phyloP scores from a whole-genome alignment of 148 eudicot species.

The Diospyros kaki region DNA sequence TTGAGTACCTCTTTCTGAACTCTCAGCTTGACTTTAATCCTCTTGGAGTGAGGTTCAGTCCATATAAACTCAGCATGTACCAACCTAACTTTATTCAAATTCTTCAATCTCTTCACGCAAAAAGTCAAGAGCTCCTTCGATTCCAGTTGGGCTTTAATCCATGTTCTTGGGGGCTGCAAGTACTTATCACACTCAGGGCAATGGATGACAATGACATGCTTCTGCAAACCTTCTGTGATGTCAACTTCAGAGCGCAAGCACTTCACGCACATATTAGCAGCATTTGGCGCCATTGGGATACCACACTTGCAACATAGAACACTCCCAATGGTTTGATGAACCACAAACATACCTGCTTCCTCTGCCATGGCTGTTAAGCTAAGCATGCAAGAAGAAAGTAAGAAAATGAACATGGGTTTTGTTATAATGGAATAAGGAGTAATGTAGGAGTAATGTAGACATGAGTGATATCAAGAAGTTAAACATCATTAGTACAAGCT shows the following conservation, averaged over 20 bases:
- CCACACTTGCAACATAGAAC: slow-evolving; percentile 73
- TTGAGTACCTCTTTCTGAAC: slow-evolving; percentile 52
- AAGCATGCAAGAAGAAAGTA: not conserved
- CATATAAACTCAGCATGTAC: slow-evolving; percentile 45
- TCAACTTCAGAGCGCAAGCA: slow-evolving; percentile 59
- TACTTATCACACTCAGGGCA: slow-evolving; percentile 57
- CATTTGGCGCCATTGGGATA: slow-evolving; percentile 58
- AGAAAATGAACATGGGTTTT: no score
- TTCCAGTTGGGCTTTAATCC: slow-evolving; percentile 49
- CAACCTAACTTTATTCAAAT: slow-evolving; percentile 39
- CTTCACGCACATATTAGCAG: slow-evolving; percentile 65
- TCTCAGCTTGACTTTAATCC: slow-evolving; percentile 43
- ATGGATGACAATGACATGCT: slow-evolving; percentile 38
- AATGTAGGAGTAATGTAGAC: no score
- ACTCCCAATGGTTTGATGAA: slow-evolving; percentile 48
- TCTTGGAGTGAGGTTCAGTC: slow-evolving; percentile 51
- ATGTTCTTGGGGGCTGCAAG: slow-evolving; percentile 61
- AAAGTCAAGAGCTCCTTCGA: slow-evolving; percentile 62
- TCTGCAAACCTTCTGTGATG: slow-evolving; percentile 50
- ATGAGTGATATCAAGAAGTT: no score
- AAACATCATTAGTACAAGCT: no score
- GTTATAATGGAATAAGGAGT: no score
- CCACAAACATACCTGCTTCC: slow-evolving; percentile 50
- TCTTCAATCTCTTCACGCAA: slow-evolving; percentile 43
- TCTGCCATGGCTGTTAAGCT: slow-evolving; percentile 29